Evolutionary conservation across 345 rosid species (phyloP).

Genomic region (Euclidium syriacum): DNA sequence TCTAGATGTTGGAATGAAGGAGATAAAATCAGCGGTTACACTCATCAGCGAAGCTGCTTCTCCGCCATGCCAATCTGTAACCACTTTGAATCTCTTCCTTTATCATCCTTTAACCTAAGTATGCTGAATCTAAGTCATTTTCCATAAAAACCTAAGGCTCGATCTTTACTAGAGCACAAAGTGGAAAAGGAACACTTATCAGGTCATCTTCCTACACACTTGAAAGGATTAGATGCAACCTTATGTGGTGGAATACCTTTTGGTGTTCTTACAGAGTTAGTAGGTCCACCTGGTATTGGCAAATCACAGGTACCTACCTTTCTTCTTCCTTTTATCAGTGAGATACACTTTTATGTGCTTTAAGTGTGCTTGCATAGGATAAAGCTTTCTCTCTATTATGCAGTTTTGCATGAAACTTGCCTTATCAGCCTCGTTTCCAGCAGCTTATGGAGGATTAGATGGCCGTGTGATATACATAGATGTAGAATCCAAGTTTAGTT

Average conservation of each 20-base stretch:
- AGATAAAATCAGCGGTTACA: slow-evolving; percentile 47
- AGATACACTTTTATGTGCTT: not conserved
- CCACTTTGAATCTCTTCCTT: too few relatives aligned
- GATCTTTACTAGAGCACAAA: slow-evolving; percentile 48
- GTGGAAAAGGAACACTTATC: slow-evolving; percentile 38
- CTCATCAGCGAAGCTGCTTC: slow-evolving; percentile 53
- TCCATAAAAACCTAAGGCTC: slow-evolving; percentile 30
- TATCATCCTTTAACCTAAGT: too few relatives aligned
- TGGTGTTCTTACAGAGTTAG: slow-evolving; percentile 80
- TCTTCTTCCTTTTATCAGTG: too few relatives aligned
- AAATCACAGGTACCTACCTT: slow-evolving; percentile 57
- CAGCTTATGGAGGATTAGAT: slow-evolving; percentile 66
- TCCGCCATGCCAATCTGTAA: slow-evolving; percentile 64
- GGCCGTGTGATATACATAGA: slow-evolving; percentile 73
- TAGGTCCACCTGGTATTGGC: slow-evolving; percentile 87
- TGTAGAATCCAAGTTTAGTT: slow-evolving; percentile 76
- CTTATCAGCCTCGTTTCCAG: slow-evolving; percentile 64
- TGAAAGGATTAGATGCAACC: slow-evolving; percentile 70
- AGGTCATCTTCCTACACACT: slow-evolving; percentile 68
- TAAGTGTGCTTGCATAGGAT: not conserved
- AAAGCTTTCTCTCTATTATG: slow-evolving; percentile 6
- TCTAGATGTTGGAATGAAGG: slow-evolving; percentile 48
- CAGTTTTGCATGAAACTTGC: slow-evolving; percentile 85
- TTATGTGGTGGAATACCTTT: slow-evolving; percentile 78
- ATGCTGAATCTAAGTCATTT: not conserved